phyloP scores from a whole-genome alignment of 768 basidiomycete species.

The Nidula microcarpa region DNA sequence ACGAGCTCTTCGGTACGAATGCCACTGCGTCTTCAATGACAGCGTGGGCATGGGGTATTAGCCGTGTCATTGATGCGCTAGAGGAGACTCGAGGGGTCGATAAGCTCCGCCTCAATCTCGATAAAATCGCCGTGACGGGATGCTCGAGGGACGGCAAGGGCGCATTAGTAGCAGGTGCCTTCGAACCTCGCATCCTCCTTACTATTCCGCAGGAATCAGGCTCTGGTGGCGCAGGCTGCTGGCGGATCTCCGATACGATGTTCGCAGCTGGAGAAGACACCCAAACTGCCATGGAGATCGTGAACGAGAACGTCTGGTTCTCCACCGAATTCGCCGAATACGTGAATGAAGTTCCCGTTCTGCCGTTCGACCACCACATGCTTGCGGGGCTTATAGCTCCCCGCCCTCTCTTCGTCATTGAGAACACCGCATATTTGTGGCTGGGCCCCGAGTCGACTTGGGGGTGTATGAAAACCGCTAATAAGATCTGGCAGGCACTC shows the following conservation, averaged over 20 bases:
- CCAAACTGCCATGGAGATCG: slow-evolving; percentile 57
- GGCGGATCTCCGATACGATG: slow-evolving; percentile 54
- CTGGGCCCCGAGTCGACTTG: slow-evolving; percentile 46
- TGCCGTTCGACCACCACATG: slow-evolving; percentile 61
- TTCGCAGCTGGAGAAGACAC: slow-evolving; percentile 35
- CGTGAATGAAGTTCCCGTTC: slow-evolving; percentile 36
- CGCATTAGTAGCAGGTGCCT: slow-evolving; percentile 54
- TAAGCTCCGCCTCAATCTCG: slow-evolving; percentile 40
- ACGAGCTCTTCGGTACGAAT: slow-evolving; percentile 45
- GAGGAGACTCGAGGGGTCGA: slow-evolving; percentile 37
- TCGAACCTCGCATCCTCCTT: slow-evolving; percentile 54
- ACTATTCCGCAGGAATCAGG: slow-evolving; percentile 65
- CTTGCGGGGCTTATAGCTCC: slow-evolving; percentile 56
- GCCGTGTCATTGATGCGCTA: slow-evolving; percentile 59
- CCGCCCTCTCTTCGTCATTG: slow-evolving; percentile 47
- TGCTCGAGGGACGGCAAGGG: slow-evolving; percentile 64
- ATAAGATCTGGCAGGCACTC: slow-evolving; percentile 47
- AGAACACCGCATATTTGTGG: slow-evolving; percentile 57
- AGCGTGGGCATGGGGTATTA: slow-evolving; percentile 62
- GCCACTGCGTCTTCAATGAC: slow-evolving; percentile 51
- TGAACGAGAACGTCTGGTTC: slow-evolving; percentile 64
- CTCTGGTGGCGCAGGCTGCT: slow-evolving; percentile 56
- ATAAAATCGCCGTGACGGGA: slow-evolving; percentile 51
- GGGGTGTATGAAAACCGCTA: slow-evolving; percentile 49
- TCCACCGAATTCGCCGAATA: slow-evolving; percentile 44